These are phyloP conservation scores for Beauveria asiatica DNA, from an alignment of 2,329 filamentous ascomycete genomes.

Conservation along the genomic window DNA sequence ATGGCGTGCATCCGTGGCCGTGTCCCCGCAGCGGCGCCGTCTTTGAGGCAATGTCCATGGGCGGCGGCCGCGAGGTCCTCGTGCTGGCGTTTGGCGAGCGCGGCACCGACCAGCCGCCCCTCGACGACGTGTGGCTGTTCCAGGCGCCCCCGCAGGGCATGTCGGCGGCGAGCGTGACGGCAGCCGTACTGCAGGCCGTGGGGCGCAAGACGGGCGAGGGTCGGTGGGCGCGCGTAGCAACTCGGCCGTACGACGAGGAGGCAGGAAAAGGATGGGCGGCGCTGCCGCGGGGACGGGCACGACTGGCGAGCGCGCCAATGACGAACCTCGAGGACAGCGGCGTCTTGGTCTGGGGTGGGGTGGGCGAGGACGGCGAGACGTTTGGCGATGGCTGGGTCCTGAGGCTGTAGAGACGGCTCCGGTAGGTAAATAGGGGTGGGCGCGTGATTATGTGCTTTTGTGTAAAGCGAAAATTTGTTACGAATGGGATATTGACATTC, in stretches of 20 bases:
- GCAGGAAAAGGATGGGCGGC: conserved; percentile 32
- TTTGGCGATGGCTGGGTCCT: conserved; percentile 58
- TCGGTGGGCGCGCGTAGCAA: conserved; percentile 45
- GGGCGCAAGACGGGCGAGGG: conserved; percentile 48
- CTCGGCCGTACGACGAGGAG: conserved; percentile 40
- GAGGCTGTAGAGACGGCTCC: conserved; percentile 25
- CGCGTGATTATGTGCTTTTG: too few relatives aligned
- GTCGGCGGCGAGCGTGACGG: conserved; percentile 45
- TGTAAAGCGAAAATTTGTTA: too few relatives aligned
- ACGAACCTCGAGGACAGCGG: conserved; percentile 51
- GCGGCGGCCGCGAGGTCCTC: conserved; percentile 52
- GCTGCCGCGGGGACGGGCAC: conserved; percentile 47
- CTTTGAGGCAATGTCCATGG: conserved; percentile 47
- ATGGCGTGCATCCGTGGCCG: conserved; percentile 35
- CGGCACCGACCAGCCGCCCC: conserved; percentile 47
- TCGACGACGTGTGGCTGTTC: conserved; percentile 56
- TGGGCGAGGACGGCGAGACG: conserved; percentile 41
- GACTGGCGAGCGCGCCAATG: conserved; percentile 48
- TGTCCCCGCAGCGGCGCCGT: conserved; percentile 44
- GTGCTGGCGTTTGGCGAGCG: conserved; percentile 53
- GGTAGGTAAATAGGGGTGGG: too few relatives aligned
- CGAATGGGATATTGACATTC: too few relatives aligned
- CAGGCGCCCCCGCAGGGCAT: conserved; percentile 48
- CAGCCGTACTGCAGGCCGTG: conserved; percentile 45
- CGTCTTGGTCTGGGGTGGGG: conserved; percentile 53